A percentile compares a stretch with the other conserved stretches of the same genome.
Evolutionary conservation across 1,139 yeast genomes (phyloP).

Genomic region (Geotrichum bryndzae): DNA sequence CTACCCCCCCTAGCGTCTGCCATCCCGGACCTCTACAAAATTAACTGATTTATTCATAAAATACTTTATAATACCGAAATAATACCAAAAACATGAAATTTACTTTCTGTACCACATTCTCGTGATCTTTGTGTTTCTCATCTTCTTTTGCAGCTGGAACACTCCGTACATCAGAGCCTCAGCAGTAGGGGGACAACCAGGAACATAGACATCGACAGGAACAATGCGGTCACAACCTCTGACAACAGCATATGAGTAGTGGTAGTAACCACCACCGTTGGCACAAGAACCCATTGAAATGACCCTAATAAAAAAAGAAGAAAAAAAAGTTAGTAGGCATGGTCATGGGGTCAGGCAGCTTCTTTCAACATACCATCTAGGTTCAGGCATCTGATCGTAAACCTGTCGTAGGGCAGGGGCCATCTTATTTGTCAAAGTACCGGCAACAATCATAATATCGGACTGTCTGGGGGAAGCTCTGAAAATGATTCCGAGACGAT

Average conservation of each 20-base stretch:
- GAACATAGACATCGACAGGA: constrained; percentile 87
- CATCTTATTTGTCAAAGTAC: constrained; percentile 88
- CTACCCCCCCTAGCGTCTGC: background rate
- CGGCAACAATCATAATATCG: constrained; percentile 91
- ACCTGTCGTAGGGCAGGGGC: constrained; percentile 92
- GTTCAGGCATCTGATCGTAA: constrained; percentile 92
- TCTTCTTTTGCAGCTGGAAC: constrained; percentile 82
- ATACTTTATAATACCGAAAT: background rate
- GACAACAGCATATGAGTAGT: constrained; percentile 81
- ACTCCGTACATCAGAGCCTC: constrained; percentile 91
- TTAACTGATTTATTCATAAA: background rate
- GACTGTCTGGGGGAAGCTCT: constrained; percentile 93
- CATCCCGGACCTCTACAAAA: background rate
- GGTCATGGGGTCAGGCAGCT: background rate
- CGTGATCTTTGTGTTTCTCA: constrained; percentile 74
- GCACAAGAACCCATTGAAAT: constrained; percentile 95
- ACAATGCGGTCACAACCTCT: constrained; percentile 86
- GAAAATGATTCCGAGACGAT: constrained; percentile 87
- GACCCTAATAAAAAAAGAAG: constrained; percentile 40
- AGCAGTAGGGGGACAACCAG: constrained; percentile 90
- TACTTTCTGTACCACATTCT: constrained; percentile 81
- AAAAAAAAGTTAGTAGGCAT: constrained; percentile 30
- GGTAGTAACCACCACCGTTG: constrained; percentile 91
- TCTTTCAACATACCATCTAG: constrained; percentile 46
- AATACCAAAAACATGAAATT: no score